Evolutionary conservation across 345 rosid species (phyloP), one percentile per base, ranked within the genome.

Genomic region (Sapria himalayana): DNA sequence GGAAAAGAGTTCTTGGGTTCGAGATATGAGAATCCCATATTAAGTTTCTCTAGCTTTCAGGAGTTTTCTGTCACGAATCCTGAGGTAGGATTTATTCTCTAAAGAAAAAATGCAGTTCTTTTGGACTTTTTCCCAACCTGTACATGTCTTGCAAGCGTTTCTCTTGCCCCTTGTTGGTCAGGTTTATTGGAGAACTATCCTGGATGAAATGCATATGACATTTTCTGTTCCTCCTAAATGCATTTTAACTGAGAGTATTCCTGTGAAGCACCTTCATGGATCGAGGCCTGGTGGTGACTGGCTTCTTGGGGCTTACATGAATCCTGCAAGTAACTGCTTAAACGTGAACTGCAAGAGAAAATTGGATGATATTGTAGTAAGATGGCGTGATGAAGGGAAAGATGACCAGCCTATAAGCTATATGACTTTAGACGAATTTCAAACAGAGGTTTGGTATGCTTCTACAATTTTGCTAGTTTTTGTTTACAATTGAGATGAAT

Each of bases 251-350:
- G 74, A 64, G 43, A 42, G 58, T 49, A n/a, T n/a, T n/a, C 41
- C 67, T 20, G 25, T 45, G 47, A 64, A 50, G 15, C 62, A 60
- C 41, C 52, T 49, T 21, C 16, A 5, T 25, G 11, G 34, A 34
- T 14, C 46, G 25, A 54, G 62, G 33, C 94, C 94, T 2, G 91
- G 94, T 19, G 98, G 84, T 21, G 58, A 63, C 53, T 89, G 98
- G 98, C 77, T 89, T 60, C 94, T 85, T 34, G 94, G 94, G 43
- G 94, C 91, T 17, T 60, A 37, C 48, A 35, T 79, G 47, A 89
- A 89, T 37, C 71, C 94, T 55, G 94, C 85, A 12, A 63, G 70
- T 47, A 71, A 56, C 59, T 89, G 94, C 63, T 57, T 82, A 59
- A 55, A 41, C 18, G 39, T 48, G 46, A 69, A 64, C 40, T 22